Evolutionary conservation across 495 filamentous ascomycete species (phyloP).

Genomic region (Polyplosphaeria fusca): DNA sequence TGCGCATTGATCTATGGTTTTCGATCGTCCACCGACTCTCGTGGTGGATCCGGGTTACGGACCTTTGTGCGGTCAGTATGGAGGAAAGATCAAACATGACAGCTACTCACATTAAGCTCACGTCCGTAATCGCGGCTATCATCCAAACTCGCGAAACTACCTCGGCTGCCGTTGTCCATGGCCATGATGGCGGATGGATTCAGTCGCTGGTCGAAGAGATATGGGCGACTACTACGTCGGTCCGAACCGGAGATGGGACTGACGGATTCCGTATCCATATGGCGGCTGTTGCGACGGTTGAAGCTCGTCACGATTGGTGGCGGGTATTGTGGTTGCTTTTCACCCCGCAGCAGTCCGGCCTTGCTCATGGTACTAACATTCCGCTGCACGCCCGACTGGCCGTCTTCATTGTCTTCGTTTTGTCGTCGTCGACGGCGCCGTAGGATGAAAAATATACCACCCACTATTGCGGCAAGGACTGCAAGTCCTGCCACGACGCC

Average conservation of each 20-base stretch:
- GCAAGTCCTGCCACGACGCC: constrained; percentile 27
- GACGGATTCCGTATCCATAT: constrained; percentile 19
- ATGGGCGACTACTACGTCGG: constrained; percentile 20
- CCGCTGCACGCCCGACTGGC: constrained; percentile 10
- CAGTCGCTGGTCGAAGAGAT: constrained; percentile 30
- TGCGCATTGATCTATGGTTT: not conserved
- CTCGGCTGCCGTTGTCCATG: constrained; percentile 26
- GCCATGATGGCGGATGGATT: constrained; percentile 30
- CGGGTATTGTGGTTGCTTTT: constrained; percentile 4
- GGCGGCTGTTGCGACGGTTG: not conserved
- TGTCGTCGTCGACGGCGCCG: constrained; percentile 10
- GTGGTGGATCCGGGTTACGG: constrained; percentile 20
- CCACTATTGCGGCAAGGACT: constrained; percentile 13
- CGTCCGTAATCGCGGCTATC: constrained; percentile 31
- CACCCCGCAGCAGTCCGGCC: constrained; percentile 19
- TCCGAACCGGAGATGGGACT: constrained; percentile 32
- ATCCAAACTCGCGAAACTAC: constrained; percentile 22
- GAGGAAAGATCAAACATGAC: no score
- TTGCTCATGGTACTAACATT: constrained; percentile 33
- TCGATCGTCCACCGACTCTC: not conserved
- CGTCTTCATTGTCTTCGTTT: constrained; percentile 2
- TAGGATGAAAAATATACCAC: constrained; percentile 15
- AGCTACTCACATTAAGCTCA: constrained; percentile 29
- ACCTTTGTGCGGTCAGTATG: constrained; percentile 1
- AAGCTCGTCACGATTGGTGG: constrained; percentile 14